Base-by-base conservation (phyloP, 345 rosid species). In the Atalantia buxifolia region DNA sequence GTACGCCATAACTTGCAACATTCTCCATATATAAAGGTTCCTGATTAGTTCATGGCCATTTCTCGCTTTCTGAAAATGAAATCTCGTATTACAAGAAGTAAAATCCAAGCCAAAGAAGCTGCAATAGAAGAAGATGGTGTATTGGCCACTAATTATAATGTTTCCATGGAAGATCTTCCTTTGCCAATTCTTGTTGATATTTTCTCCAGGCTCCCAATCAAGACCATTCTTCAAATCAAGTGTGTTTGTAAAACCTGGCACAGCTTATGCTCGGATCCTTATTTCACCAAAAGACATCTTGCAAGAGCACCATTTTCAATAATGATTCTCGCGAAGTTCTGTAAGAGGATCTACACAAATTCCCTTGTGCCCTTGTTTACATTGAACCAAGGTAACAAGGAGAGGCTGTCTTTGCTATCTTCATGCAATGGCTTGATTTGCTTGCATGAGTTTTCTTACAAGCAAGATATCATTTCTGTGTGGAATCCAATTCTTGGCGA, bases 381-480 rank as follows among this genome's bases (percentile, higher is more conserved):
- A 45, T n/a, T 72, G 66, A 57, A 35, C 38, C 65, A 18, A 24
- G 36, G 13, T n/a, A n/a, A 38, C 16, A 66, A 12, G 18, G 25
- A 72, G 86, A 85, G 61, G 53, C 85, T 72, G 22, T 75, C 33
- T 59, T 75, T 18, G 82, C 81, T 59, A 72, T 57, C 55, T 75
- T 87, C 90, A 8, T 89, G 90, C 63, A 80, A 84, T 68, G 89
- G 92, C 48, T 69, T 89, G 63, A 75, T 89, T 7, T 84, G 88
- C 70, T 69, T 86, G 6, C 79, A 81, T 18, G 84, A 89, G 14
- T 71, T 76, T 79, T 4, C 28, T 80, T 4, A 84, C 77, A 79
- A 66, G 55, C 38, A 61, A 38, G 87, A 81, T 64, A 28, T 76
- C 21, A 40, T 87, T 50, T 84, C 48, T 33, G 55, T 89, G 0